phyloP scores from a whole-genome alignment of 164 flowering plant species.

The Berberis thunbergii region DNA sequence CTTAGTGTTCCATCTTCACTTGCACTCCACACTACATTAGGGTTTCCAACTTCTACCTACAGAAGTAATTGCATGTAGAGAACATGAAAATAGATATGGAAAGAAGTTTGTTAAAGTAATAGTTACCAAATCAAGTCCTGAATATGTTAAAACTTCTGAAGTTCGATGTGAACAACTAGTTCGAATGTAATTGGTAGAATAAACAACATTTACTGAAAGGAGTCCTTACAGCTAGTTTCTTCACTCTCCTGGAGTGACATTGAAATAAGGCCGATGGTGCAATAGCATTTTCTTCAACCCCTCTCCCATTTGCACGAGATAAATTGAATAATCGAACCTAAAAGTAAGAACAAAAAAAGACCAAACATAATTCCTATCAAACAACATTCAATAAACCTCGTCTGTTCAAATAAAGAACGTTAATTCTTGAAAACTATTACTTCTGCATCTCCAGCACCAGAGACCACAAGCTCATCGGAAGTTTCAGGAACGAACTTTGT shows the following conservation, averaged over 20 bases:
- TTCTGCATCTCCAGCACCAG: constrained; percentile 94
- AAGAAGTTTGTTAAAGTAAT: no score
- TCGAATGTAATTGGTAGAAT: no score
- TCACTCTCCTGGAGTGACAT: constrained; percentile 86
- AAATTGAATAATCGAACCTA: constrained; percentile 78
- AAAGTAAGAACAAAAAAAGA: constrained; percentile 3
- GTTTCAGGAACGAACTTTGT: constrained; percentile 90
- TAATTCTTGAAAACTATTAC: constrained; percentile 23
- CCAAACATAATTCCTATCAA: neutral
- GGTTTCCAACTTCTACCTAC: constrained; percentile 94
- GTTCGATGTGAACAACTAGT: no score
- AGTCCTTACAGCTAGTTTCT: constrained; percentile 78
- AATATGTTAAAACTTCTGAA: no score
- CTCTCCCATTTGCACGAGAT: constrained; percentile 49
- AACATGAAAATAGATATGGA: neutral
- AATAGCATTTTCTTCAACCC: constrained; percentile 34
- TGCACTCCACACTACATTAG: constrained; percentile 97
- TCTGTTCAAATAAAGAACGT: neutral
- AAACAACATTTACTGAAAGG: neutral
- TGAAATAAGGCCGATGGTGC: constrained; percentile 60
- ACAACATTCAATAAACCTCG: constrained; percentile 1
- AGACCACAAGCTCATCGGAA: constrained; percentile 84
- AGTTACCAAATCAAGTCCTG: no score
- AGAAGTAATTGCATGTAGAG: neutral
- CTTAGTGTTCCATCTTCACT: constrained; percentile 98